These are phyloP conservation scores for Diaporthe citrichinensis DNA, from an alignment of 2,329 filamentous ascomycete genomes.

Conservation along the genomic window DNA sequence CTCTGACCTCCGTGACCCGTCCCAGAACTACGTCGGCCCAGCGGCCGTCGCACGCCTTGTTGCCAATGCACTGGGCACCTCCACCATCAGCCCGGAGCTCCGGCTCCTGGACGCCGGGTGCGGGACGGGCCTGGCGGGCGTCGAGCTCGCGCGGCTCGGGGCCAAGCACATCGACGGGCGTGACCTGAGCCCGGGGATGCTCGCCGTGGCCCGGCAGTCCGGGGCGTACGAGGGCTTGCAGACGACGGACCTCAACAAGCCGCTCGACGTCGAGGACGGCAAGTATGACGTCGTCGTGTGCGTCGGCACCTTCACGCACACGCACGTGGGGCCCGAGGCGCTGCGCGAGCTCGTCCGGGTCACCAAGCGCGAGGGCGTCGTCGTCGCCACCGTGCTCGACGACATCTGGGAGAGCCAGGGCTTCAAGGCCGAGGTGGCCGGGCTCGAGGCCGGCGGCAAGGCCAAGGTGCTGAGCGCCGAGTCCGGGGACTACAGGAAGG, in stretches of 20 bases:
- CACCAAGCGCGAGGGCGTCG: slow-evolving; percentile 49
- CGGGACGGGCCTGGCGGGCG: slow-evolving; percentile 29
- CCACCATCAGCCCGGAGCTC: slow-evolving; percentile 21
- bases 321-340: slow-evolving; percentile 21
- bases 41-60: slow-evolving; percentile 26
- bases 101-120: slow-evolving; percentile 28
- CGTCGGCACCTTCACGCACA: slow-evolving; percentile 33
- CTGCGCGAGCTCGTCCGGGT: slow-evolving; percentile 44
- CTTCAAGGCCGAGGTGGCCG: slow-evolving; percentile 35
- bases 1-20: slow-evolving; percentile 25
- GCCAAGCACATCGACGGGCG: slow-evolving; percentile 24
- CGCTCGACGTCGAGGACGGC: slow-evolving; percentile 11
- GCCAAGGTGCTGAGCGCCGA: slow-evolving; percentile 33
- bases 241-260: slow-evolving; percentile 32
- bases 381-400: slow-evolving; percentile 44
- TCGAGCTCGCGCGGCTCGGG: slow-evolving; percentile 26
- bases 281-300: slow-evolving; percentile 29
- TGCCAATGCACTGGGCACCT: not conserved
- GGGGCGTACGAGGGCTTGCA: slow-evolving; percentile 26
- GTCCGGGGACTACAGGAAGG: slow-evolving; percentile 35
- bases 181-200: slow-evolving; percentile 33
- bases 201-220: slow-evolving; percentile 30
- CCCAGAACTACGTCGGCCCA: slow-evolving; percentile 28
- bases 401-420: slow-evolving; percentile 37
- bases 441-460: slow-evolving; percentile 23